Evolutionary conservation across 2,329 filamentous ascomycete genomes (phyloP).

Genomic region (Apiospora pterosperma): DNA sequence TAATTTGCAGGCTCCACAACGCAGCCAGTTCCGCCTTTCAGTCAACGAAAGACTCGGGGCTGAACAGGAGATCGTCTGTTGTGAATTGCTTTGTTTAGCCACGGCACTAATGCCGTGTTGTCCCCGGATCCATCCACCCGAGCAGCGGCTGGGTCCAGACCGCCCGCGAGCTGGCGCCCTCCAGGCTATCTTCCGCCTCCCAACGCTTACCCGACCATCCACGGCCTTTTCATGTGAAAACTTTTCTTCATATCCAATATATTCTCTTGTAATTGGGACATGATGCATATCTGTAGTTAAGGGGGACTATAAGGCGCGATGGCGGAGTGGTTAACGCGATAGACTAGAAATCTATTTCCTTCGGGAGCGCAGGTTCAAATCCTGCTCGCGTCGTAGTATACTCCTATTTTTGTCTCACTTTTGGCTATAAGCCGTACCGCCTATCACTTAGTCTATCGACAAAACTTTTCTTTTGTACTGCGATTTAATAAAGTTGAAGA

Average conservation of each 20-base stretch:
- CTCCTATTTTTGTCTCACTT: background rate
- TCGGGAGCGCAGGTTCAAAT: background rate
- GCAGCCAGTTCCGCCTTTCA: no score
- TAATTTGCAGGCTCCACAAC: no score
- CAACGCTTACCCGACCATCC: background rate
- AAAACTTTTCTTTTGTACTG: no score
- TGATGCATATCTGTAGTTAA: no score
- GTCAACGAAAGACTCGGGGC: no score
- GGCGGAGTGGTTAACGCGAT: background rate
- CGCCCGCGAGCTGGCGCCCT: background rate
- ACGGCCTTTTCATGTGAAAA: no score
- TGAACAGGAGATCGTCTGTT: no score
- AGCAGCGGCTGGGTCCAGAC: background rate
- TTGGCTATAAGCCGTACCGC: background rate
- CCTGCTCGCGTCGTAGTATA: background rate
- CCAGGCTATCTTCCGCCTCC: background rate
- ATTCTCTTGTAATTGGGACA: no score
- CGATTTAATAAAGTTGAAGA: no score
- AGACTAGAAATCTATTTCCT: background rate
- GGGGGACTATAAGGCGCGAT: background rate
- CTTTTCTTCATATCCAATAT: background rate
- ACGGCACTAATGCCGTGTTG: no score
- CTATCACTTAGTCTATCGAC: no score
- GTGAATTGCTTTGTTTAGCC: no score
- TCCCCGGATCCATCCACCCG: background rate